Percentiles rank a stretch among this genome's conserved stretches.
phyloP scores from a whole-genome alignment of 139 green algal genomes.

The Chlamydomonas incerta region DNA sequence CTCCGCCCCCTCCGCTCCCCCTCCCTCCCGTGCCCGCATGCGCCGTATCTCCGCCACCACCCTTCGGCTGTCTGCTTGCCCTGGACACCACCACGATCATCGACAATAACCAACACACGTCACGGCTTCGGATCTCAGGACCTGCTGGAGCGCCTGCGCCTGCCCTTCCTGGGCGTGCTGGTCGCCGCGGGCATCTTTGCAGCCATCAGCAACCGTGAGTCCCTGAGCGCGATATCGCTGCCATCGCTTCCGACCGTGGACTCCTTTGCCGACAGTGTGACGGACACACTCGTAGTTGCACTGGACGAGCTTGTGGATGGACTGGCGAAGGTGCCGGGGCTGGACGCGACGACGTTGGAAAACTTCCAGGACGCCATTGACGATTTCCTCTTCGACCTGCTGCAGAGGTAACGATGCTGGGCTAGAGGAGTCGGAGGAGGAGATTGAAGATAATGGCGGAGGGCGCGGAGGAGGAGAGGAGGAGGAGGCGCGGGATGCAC shows the following conservation, averaged over 20 bases:
- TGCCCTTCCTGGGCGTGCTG: constrained; percentile 25
- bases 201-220: constrained; percentile 21
- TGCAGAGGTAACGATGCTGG: constrained; percentile 26
- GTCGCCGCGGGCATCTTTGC: constrained; percentile 8
- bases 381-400: constrained; percentile 19
- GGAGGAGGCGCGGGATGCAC: neutral
- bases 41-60: too few species aligned
- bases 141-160: neutral
- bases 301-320: neutral
- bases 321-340: neutral
- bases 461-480: neutral
- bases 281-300: neutral
- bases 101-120: too few species aligned
- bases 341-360: neutral
- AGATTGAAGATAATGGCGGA: neutral
- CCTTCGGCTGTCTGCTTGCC: too few species aligned
- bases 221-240: neutral
- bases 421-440: neutral
- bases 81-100: too few species aligned
- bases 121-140: neutral
- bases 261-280: neutral
- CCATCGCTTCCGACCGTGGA: neutral
- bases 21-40: too few species aligned
- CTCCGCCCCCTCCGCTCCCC: too few species aligned
- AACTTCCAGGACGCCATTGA: constrained; percentile 28